Evolutionary conservation across 2,329 filamentous ascomycete species (phyloP).

Genomic region (Ascochyta viciae-villosae): DNA sequence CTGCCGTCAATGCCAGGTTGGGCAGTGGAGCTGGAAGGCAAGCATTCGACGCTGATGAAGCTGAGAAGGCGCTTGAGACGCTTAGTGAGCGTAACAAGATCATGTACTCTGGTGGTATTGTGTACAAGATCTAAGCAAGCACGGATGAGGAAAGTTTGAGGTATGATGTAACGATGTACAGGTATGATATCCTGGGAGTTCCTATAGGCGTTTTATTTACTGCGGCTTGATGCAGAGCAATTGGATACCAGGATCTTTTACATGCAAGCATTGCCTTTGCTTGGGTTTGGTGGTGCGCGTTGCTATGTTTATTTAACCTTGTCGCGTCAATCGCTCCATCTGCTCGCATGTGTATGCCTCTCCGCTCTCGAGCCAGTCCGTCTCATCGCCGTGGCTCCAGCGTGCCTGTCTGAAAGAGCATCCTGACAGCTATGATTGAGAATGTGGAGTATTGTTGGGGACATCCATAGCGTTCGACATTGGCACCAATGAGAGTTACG

Average conservation of each 20-base stretch:
- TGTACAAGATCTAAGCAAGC: constrained; percentile 55
- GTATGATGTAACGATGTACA: neutral
- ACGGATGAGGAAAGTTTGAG: neutral
- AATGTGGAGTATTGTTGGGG: too few species aligned
- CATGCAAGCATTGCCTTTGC: too few species aligned
- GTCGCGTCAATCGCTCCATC: neutral
- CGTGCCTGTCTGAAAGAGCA: too few species aligned
- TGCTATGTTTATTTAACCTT: neutral
- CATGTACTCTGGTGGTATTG: constrained; percentile 67
- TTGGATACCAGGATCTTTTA: neutral
- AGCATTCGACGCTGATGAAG: constrained; percentile 74
- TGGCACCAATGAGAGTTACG: neutral
- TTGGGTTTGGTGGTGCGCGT: too few species aligned
- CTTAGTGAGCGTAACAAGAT: constrained; percentile 88
- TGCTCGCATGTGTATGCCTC: neutral
- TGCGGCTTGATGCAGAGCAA: neutral
- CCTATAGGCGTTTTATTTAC: neutral
- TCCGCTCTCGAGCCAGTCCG: neutral
- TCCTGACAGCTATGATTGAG: too few species aligned
- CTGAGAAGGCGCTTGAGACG: constrained; percentile 75
- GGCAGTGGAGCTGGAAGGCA: constrained; percentile 63
- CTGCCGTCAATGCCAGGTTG: constrained; percentile 78
- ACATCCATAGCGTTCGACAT: too few species aligned
- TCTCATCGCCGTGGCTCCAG: too few species aligned
- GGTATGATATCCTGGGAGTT: neutral